Base-by-base conservation (phyloP, 768 basidiomycete genomes). In the Psilocybe cubensis region DNA sequence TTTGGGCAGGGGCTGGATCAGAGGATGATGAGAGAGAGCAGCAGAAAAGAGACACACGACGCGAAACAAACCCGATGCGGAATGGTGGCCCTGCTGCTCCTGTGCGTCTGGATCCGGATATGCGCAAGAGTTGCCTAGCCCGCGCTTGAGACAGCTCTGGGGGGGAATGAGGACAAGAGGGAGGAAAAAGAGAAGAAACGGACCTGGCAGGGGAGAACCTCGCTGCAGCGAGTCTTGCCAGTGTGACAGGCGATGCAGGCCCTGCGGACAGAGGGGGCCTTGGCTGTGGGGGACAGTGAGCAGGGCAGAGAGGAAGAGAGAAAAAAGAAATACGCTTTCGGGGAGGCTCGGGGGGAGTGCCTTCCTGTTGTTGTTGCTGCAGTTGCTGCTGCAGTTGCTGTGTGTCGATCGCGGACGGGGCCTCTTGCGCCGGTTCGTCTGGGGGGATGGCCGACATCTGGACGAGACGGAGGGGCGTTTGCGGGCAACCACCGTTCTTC, bases 201-300 rank as follows among this genome's bases (percentile, higher is more conserved):
- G 61, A 88, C 89, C 84, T 91, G 90, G 72, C 91, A 92, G 7
- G 91, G 91, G 18, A 92, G 79, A 29, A 84, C 85, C 73, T 92
- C 91, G 64, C 88, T 91, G 65, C 91, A 92, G 63, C 90, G 78
- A 11, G 91, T 92, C 75, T 92, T 92, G 50, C 91, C 91, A 49
- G 88, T 77, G 71, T 92, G 91, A 72, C 91, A 92, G 12, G 91
- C 87, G 35, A 85, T 82, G 62, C 91, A 92, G 1, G 91, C 91
- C 60, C 91, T 80, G 61, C 91, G 83, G 53, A 91, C 91, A 42
- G 89, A 91, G 28, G 90, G 89, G 42, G 87, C 88, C 73, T 92
- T 91, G 58, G 89, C 89, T 91, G 68, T 56, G 65, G 61, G 41
- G 56, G 52, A 50, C 40, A 49, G 54, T n/a, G n/a, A n/a, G 54